Evolutionary conservation across 2,329 filamentous ascomycete species (phyloP).

Genomic region (Chrysoporthe puriensis): DNA sequence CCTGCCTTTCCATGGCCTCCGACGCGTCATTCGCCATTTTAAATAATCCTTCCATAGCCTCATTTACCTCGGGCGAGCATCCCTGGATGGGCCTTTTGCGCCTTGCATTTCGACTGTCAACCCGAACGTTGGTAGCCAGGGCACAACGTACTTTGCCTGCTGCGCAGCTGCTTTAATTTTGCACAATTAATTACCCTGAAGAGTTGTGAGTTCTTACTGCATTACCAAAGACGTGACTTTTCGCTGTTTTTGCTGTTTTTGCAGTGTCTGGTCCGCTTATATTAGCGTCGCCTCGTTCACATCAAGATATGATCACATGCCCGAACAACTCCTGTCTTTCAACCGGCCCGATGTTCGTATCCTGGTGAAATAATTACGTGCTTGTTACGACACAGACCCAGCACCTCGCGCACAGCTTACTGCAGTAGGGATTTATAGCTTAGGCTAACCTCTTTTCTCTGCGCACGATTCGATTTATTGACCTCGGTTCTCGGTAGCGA

Average conservation of each 20-base stretch:
- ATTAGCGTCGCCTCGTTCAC: neutral
- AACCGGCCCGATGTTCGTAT: neutral
- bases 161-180: too few relatives aligned
- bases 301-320: neutral
- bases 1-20: too few relatives aligned
- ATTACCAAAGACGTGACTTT: neutral
- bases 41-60: too few relatives aligned
- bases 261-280: too few relatives aligned
- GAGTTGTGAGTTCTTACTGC: neutral
- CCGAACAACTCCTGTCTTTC: neutral
- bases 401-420: neutral
- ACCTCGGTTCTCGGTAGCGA: neutral
- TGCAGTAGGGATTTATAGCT: neutral
- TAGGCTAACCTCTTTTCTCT: neutral
- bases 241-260: too few relatives aligned
- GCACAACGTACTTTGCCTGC: neutral
- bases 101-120: too few relatives aligned
- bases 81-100: too few relatives aligned
- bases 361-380: neutral
- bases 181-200: too few relatives aligned
- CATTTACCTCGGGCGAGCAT: too few relatives aligned
- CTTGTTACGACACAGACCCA: neutral
- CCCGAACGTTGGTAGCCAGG: too few relatives aligned
- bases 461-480: neutral
- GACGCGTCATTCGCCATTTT: too few relatives aligned